phyloP scores from a whole-genome alignment of 108 stramenopile genomes.

The Cyclostephanos invisitatus region DNA sequence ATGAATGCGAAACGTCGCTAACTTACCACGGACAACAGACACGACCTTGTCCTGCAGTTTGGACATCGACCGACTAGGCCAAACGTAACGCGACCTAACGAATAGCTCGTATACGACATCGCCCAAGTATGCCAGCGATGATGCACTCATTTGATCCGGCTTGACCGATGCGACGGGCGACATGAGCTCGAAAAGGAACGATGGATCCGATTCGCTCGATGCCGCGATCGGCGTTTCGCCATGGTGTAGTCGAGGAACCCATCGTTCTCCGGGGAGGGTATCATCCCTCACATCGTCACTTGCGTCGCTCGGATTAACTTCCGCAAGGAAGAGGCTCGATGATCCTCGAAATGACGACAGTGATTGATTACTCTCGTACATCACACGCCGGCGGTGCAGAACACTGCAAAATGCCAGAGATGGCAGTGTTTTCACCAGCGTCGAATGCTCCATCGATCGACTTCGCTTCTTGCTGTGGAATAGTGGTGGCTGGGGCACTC shows the following conservation, averaged over 20 bases:
- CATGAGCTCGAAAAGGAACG: conserved; percentile 35
- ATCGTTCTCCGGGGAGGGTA: not conserved
- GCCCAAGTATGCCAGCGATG: conserved; percentile 82
- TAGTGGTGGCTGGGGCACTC: no score
- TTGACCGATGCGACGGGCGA: conserved; percentile 35
- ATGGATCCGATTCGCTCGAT: conserved; percentile 17
- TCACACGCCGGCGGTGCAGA: conserved; percentile 1
- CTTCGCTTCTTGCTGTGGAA: no score
- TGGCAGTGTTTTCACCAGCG: not conserved
- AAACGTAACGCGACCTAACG: conserved; percentile 76
- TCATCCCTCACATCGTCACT: not conserved
- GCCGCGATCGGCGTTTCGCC: not conserved
- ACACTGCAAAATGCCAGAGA: conserved; percentile 1
- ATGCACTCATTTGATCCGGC: conserved; percentile 79
- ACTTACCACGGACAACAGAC: conserved; percentile 74
- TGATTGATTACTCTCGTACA: not conserved
- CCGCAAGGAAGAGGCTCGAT: conserved; percentile 11
- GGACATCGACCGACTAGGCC: conserved; percentile 74
- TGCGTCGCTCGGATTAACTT: not conserved
- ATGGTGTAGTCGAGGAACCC: not conserved
- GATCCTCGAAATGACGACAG: not conserved
- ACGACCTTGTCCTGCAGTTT: conserved; percentile 76
- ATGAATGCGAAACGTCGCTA: not conserved
- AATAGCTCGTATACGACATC: conserved; percentile 84
- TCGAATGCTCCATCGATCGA: not conserved